These are phyloP conservation scores for Paramarasmius palmivorus DNA, from an alignment of 1,284 basidiomycete genomes.

Conservation along the genomic window DNA sequence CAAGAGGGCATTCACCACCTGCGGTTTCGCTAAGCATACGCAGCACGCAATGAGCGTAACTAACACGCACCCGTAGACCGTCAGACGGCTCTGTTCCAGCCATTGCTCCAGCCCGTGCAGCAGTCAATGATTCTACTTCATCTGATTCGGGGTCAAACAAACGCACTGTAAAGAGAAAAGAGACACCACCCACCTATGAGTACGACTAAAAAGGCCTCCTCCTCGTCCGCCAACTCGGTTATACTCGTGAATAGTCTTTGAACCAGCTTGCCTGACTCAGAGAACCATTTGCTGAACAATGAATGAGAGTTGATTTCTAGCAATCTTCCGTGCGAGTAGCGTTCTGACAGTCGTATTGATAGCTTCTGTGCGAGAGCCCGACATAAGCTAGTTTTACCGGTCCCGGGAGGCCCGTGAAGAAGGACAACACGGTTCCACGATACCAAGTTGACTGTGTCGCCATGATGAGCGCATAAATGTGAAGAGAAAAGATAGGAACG, in stretches of 20 bases:
- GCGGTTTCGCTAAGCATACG: constrained; percentile 5
- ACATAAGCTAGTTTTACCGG: constrained; percentile 96
- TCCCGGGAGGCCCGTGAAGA: constrained; percentile 96
- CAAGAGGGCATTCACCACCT: constrained; percentile 97
- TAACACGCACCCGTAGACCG: constrained; percentile 74
- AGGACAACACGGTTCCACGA: constrained; percentile 95
- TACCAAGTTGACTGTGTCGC: constrained; percentile 75
- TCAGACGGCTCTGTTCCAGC: constrained; percentile 94
- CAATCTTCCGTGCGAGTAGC: constrained; percentile 83
- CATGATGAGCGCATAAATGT: constrained; percentile 6
- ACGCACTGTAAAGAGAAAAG: background rate
- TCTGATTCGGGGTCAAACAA: constrained; percentile 48
- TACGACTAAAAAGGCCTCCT: constrained; percentile 89
- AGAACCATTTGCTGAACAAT: constrained; percentile 96
- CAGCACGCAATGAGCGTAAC: background rate
- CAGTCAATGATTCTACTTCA: constrained; percentile 95
- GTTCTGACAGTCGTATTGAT: constrained; percentile 83
- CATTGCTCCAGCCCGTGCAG: constrained; percentile 92
- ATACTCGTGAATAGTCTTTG: constrained; percentile 91
- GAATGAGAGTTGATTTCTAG: constrained; percentile 99
- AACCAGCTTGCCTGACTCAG: constrained; percentile 97
- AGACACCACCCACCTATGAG: constrained; percentile 76
- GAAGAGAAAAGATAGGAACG: constrained; percentile 24
- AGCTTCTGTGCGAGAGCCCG: constrained; percentile 95
- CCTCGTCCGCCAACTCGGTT: constrained; percentile 87